Percentiles rank a stretch among this genome's conserved stretches.
phyloP scores from a whole-genome alignment of 73 alveolate genomes.

The Stentor coeruleus region DNA sequence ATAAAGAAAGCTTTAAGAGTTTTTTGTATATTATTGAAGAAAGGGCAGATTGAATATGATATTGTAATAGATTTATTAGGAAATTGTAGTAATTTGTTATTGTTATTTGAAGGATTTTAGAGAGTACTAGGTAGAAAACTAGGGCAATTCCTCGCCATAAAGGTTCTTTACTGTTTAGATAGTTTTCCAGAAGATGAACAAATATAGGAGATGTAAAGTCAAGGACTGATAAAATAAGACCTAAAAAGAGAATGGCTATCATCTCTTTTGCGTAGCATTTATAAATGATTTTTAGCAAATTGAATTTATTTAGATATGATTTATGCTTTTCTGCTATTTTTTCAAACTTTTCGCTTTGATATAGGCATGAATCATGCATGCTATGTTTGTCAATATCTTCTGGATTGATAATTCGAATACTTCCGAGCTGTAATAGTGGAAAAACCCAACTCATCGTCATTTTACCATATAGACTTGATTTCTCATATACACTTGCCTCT shows the following conservation, averaged over 20 bases:
- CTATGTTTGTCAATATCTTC: neutral
- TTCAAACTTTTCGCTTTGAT: neutral
- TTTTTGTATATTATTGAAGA: neutral
- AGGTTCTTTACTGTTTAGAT: neutral
- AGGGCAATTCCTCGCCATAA: neutral
- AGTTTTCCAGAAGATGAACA: neutral
- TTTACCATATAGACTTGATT: too few species aligned
- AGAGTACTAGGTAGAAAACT: neutral
- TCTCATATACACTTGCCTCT: too few species aligned
- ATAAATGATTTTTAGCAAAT: neutral
- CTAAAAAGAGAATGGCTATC: neutral
- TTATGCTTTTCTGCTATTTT: neutral
- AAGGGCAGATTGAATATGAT: neutral
- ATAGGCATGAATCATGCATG: neutral
- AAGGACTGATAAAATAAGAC: neutral
- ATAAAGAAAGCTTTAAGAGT: neutral
- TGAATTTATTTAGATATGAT: too few species aligned
- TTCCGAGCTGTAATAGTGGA: neutral
- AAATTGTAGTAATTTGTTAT: too few species aligned
- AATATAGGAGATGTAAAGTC: neutral
- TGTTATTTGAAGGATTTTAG: neutral
- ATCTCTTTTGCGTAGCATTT: neutral
- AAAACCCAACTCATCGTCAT: neutral
- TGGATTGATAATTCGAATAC: neutral
- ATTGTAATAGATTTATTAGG: neutral